These are phyloP conservation scores for Phlebopus sp. DNA, from an alignment of 1,284 basidiomycete species.

Conservation along the genomic window DNA sequence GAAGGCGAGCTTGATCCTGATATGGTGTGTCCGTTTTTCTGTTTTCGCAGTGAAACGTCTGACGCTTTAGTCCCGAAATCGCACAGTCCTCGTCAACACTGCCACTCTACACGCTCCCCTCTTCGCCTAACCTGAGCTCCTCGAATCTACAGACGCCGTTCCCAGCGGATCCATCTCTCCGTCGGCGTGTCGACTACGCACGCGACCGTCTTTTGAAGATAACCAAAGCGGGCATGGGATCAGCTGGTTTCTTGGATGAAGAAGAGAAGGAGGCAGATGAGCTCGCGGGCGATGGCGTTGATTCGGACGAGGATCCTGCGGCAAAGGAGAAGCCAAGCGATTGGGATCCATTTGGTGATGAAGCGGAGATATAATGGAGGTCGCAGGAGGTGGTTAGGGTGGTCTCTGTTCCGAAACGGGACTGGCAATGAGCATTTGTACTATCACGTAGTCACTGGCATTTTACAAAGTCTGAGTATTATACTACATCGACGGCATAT, in stretches of 20 bases:
- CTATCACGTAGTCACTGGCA: too few species aligned
- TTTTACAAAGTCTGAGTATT: too few species aligned
- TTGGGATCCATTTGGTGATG: constrained; percentile 30
- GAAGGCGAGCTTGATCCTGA: constrained; percentile 29
- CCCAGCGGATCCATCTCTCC: constrained; percentile 24
- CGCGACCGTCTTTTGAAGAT: constrained; percentile 26
- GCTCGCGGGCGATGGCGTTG: constrained; percentile 8
- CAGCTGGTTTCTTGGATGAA: constrained; percentile 24
- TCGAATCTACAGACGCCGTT: constrained; percentile 34
- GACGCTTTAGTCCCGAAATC: not conserved
- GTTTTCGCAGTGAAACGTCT: not conserved
- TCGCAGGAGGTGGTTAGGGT: too few species aligned
- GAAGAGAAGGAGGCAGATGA: constrained; percentile 21
- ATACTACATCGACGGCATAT: too few species aligned
- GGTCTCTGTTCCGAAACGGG: too few species aligned
- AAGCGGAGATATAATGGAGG: constrained; percentile 19
- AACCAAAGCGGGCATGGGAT: constrained; percentile 30
- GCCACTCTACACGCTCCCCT: constrained; percentile 27
- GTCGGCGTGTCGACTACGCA: constrained; percentile 32
- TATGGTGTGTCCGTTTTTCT: constrained; percentile 17
- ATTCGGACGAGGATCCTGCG: constrained; percentile 26
- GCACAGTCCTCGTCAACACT: constrained; percentile 29
- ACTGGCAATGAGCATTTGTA: too few species aligned
- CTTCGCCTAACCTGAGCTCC: constrained; percentile 24
- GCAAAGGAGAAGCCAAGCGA: constrained; percentile 30